These are phyloP conservation scores for Crithidia bombi DNA, from an alignment of 208 protist species.

Conservation along the genomic window DNA sequence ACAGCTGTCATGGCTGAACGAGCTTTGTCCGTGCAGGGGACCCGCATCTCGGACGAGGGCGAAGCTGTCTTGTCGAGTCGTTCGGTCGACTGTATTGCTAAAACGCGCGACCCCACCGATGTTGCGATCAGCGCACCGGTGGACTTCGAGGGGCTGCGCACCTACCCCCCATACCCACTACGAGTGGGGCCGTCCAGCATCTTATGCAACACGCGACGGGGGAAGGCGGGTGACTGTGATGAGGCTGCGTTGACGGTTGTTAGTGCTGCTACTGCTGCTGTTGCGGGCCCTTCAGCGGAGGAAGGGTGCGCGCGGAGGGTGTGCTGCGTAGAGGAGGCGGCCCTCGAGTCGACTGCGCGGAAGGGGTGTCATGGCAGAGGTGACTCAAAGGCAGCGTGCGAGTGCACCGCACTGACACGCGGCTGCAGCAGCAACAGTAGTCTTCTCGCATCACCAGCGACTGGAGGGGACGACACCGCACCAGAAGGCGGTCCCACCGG, in stretches of 20 bases:
- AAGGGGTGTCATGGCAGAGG: background rate
- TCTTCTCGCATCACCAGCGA: background rate
- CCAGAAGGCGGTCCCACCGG: no score
- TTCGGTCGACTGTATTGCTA: no score
- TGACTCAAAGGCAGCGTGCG: no score
- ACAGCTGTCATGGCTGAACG: no score
- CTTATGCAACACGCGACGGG: background rate
- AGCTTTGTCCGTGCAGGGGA: no score
- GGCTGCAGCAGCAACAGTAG: no score
- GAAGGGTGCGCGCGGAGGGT: background rate
- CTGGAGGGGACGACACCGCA: background rate
- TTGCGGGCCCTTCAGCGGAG: background rate
- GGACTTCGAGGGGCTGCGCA: background rate
- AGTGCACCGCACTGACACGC: no score
- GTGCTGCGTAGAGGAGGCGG: background rate
- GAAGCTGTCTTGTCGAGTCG: no score
- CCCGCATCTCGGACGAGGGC: no score
- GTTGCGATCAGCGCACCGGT: no score
- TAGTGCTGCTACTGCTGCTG: background rate
- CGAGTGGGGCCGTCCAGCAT: background rate
- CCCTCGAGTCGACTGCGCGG: background rate
- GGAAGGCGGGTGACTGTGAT: background rate
- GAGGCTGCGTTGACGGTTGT: background rate
- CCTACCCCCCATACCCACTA: background rate
- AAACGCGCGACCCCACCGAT: no score